A percentile compares a stretch with the other conserved stretches of the same genome.
Conservation (phyloP, 2,329 filamentous ascomycete genomes). For the Fusarium continuum region DNA sequence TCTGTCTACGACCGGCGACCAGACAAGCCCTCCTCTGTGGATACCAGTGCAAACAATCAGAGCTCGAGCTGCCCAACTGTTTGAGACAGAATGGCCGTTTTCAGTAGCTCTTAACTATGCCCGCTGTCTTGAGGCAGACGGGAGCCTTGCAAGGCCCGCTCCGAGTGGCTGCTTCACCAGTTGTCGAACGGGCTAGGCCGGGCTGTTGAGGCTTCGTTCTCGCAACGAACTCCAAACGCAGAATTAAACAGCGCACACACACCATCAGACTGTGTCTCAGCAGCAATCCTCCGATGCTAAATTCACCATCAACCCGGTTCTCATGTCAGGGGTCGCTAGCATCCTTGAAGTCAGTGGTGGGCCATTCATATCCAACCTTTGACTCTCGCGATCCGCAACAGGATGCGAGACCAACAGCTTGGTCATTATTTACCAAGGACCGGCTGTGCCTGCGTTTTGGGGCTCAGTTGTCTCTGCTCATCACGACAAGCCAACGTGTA, state of each 20-base stretch:
- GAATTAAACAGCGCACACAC: not conserved
- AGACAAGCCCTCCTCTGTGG: slow-evolving; percentile 13
- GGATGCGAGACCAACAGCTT: not conserved
- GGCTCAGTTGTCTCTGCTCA: not conserved
- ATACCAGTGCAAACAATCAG: slow-evolving; percentile 21
- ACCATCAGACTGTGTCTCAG: not conserved
- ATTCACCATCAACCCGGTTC: not conserved
- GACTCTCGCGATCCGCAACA: slow-evolving; percentile 2
- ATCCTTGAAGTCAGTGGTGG: not conserved
- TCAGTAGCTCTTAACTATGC: slow-evolving; percentile 5
- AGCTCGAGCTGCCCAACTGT: slow-evolving; percentile 1
- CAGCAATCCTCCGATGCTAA: not conserved
- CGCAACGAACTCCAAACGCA: not conserved
- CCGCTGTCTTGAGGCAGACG: not conserved
- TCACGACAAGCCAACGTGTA: not conserved
- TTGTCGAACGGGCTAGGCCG: not conserved
- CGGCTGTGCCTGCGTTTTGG: not conserved
- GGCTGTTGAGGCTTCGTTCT: not conserved
- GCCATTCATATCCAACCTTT: not conserved
- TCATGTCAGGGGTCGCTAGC: not conserved
- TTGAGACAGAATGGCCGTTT: slow-evolving; percentile 28
- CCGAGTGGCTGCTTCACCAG: slow-evolving; percentile 11
- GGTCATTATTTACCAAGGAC: not conserved
- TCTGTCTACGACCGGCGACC: slow-evolving; percentile 7
- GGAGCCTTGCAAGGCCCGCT: slow-evolving; percentile 28